These are phyloP conservation scores for Rhypophila decipiens DNA, from an alignment of 495 filamentous ascomycete species.

Conservation along the genomic window DNA sequence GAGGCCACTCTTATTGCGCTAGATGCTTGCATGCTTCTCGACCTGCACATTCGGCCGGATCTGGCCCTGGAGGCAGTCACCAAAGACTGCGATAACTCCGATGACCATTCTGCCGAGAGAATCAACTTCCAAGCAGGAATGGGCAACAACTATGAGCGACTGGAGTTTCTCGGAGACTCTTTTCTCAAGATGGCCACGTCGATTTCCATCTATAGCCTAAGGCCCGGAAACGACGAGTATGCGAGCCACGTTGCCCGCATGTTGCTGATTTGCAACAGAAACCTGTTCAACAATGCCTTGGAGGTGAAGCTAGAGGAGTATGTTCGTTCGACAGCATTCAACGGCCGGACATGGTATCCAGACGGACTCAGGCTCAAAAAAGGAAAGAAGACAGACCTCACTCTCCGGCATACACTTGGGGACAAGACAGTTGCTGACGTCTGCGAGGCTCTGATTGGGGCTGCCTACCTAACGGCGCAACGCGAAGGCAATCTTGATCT, in stretches of 20 bases:
- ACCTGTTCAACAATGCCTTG: slow-evolving; percentile 70
- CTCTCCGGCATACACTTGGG: slow-evolving; percentile 54
- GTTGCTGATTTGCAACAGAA: slow-evolving; percentile 86
- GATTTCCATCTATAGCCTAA: slow-evolving; percentile 68
- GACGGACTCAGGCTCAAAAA: slow-evolving; percentile 56
- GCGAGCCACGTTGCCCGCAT: slow-evolving; percentile 88
- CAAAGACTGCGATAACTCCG: slow-evolving; percentile 88
- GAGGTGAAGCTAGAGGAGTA: slow-evolving; percentile 66
- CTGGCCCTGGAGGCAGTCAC: slow-evolving; percentile 87
- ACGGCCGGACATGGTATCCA: slow-evolving; percentile 75
- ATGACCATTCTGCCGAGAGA: slow-evolving; percentile 64
- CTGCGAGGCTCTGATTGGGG: slow-evolving; percentile 90
- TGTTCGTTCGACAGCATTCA: slow-evolving; percentile 78
- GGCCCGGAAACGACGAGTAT: slow-evolving; percentile 75
- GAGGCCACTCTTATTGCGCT: slow-evolving; percentile 76
- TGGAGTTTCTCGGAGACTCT: slow-evolving; percentile 90
- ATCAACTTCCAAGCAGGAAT: slow-evolving; percentile 79
- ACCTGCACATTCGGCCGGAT: slow-evolving; percentile 51
- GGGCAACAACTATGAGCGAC: slow-evolving; percentile 93
- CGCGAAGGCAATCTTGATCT: slow-evolving; percentile 56
- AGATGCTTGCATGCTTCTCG: slow-evolving; percentile 54
- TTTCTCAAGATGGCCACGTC: slow-evolving; percentile 96
- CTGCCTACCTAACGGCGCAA: slow-evolving; percentile 63
- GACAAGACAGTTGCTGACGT: slow-evolving; percentile 97
- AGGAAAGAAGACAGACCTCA: slow-evolving; percentile 40